phyloP scores from a whole-genome alignment of 768 basidiomycete species.

The Hygrophorus russula region DNA sequence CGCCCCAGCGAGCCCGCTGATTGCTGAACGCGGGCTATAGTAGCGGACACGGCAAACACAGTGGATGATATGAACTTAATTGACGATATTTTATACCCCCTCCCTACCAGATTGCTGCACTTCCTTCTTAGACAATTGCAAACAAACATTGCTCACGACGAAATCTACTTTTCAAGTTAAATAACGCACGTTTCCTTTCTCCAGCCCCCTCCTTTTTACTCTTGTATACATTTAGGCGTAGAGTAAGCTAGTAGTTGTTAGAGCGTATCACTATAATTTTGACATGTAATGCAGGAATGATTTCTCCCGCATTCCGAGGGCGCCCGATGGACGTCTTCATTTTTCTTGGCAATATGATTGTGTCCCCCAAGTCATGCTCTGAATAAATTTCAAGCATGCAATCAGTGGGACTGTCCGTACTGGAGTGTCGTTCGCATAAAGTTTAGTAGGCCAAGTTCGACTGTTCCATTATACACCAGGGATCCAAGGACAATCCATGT shows the following conservation, averaged over 20 bases:
- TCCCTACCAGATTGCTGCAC: neutral
- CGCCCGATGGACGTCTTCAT: too few relatives aligned
- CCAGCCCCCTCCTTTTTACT: neutral
- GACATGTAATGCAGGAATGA: neutral
- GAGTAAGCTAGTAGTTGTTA: neutral
- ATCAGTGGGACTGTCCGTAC: too few relatives aligned
- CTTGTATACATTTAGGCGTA: neutral
- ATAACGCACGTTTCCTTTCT: neutral
- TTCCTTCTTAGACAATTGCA: neutral
- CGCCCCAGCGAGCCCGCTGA: neutral
- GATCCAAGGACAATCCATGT: too few relatives aligned
- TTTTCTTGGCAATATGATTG: too few relatives aligned
- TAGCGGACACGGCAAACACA: neutral
- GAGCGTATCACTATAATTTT: neutral
- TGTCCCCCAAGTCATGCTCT: too few relatives aligned
- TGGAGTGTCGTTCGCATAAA: too few relatives aligned
- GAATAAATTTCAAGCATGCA: too few relatives aligned
- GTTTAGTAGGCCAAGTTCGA: too few relatives aligned
- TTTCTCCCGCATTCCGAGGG: too few relatives aligned
- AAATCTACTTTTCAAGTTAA: neutral
- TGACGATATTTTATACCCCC: too few relatives aligned
- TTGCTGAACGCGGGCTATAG: neutral
- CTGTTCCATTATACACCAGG: too few relatives aligned
- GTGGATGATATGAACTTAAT: neutral
- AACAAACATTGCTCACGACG: neutral